These are phyloP conservation scores for Irpex rosettiformis DNA, from an alignment of 1,284 basidiomycete species.

Conservation along the genomic window DNA sequence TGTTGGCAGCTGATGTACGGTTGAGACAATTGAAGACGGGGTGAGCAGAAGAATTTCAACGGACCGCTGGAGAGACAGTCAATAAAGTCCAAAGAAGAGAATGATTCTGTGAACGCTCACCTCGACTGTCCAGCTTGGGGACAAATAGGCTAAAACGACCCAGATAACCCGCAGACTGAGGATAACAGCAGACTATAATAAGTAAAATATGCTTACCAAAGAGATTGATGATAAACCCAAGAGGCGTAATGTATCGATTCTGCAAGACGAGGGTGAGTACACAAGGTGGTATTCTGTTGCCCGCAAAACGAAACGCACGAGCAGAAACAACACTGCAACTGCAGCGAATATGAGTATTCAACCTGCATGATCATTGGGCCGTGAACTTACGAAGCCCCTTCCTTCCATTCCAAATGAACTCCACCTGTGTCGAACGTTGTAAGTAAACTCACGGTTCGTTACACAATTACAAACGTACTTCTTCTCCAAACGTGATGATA, in stretches of 20 bases:
- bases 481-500: conserved; percentile 44
- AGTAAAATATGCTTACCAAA: conserved; percentile 32
- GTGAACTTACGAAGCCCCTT: conserved; percentile 39
- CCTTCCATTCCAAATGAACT: conserved; percentile 47
- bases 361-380: background rate
- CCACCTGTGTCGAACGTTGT: conserved; percentile 28
- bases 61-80: conserved; percentile 13
- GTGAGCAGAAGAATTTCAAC: background rate
- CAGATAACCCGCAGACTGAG: background rate
- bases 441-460: no score
- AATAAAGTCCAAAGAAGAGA: background rate
- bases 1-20: conserved; percentile 34
- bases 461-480: conserved; percentile 26
- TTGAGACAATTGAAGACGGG: background rate
- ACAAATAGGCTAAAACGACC: conserved; percentile 37
- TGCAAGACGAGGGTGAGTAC: background rate
- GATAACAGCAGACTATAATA: no score
- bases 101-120: conserved; percentile 27
- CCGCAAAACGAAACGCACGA: conserved; percentile 31
- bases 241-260: conserved; percentile 41
- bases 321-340: conserved; percentile 47
- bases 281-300: background rate
- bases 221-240: conserved; percentile 47
- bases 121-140: conserved; percentile 36
- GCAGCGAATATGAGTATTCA: background rate